Conservation (phyloP, 2,329 filamentous ascomycete species). For the Reticulascus tulasneorum region DNA sequence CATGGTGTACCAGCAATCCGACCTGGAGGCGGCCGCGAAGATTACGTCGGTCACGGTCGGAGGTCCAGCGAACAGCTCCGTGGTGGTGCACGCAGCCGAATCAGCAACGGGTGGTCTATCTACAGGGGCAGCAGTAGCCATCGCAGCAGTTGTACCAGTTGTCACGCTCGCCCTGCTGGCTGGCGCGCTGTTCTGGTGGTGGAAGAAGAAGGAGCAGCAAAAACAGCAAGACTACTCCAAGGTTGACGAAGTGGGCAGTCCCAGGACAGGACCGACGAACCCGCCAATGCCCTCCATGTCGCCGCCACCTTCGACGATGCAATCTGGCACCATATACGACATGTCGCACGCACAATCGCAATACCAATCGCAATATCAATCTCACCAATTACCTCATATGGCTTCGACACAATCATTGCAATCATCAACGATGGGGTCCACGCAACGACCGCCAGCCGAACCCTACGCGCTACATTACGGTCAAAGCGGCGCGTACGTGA, state of each 20-base stretch:
- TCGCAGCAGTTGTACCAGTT: conserved; percentile 5
- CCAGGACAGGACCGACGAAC: background rate
- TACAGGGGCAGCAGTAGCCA: background rate
- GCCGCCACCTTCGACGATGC: background rate
- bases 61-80: background rate
- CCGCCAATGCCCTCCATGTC: background rate
- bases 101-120: background rate
- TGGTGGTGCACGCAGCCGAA: background rate
- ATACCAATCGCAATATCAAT: background rate
- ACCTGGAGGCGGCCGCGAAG: conserved; percentile 7
- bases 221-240: background rate
- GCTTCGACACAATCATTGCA: conserved; percentile 1
- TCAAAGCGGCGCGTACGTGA: conserved; percentile 1
- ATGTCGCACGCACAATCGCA: conserved; percentile 1
- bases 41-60: background rate
- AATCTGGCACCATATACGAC: background rate
- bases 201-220: conserved; percentile 5
- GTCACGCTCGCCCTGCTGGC: conserved; percentile 1
- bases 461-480: conserved; percentile 4
- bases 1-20: conserved; percentile 21
- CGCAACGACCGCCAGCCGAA: background rate
- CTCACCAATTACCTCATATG: conserved; percentile 1
- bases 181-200: conserved; percentile 6
- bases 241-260: background rate
- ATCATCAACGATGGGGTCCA: conserved; percentile 1